Conservation (phyloP, 108 stramenopile genomes). For the Parietichytrium sp. region DNA sequence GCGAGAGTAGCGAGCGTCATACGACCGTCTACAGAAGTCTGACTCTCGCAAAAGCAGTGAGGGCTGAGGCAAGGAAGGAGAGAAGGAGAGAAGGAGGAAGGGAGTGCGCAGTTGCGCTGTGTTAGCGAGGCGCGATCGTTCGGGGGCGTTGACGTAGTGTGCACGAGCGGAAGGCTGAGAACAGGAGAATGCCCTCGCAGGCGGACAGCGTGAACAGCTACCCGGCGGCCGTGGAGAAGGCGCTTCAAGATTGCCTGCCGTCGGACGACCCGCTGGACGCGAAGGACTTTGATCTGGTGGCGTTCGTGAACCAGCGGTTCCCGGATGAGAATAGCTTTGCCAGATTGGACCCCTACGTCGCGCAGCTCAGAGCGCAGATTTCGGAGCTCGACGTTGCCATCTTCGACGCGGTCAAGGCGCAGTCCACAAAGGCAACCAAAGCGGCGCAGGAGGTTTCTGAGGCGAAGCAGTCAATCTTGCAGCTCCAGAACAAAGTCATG, state of each 20-base stretch:
- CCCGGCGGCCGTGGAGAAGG: not conserved
- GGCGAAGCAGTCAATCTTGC: slow-evolving; percentile 53
- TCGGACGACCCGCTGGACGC: slow-evolving; percentile 16
- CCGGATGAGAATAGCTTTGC: slow-evolving; percentile 59
- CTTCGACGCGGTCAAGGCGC: slow-evolving; percentile 57
- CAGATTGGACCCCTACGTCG: slow-evolving; percentile 58
- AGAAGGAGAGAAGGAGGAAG: no score
- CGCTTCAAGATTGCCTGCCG: not conserved
- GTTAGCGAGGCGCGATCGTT: no score
- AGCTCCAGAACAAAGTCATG: slow-evolving; percentile 58
- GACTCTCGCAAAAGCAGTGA: no score
- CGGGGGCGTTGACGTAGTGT: no score
- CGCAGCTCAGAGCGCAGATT: slow-evolving; percentile 48
- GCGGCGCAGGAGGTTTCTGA: slow-evolving; percentile 62
- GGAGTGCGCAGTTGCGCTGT: no score
- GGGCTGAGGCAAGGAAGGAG: no score
- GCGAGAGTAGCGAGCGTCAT: no score
- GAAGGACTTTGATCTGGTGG: slow-evolving; percentile 58
- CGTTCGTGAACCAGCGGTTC: slow-evolving; percentile 60
- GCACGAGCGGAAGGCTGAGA: not conserved
- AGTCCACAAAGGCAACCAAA: slow-evolving; percentile 53
- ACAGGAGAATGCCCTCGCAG: not conserved
- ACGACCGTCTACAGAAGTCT: no score
- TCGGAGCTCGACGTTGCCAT: slow-evolving; percentile 56
- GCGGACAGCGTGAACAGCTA: not conserved